These are phyloP conservation scores for Botrytis galanthina DNA, from an alignment of 2,329 filamentous ascomycete genomes.

Conservation along the genomic window DNA sequence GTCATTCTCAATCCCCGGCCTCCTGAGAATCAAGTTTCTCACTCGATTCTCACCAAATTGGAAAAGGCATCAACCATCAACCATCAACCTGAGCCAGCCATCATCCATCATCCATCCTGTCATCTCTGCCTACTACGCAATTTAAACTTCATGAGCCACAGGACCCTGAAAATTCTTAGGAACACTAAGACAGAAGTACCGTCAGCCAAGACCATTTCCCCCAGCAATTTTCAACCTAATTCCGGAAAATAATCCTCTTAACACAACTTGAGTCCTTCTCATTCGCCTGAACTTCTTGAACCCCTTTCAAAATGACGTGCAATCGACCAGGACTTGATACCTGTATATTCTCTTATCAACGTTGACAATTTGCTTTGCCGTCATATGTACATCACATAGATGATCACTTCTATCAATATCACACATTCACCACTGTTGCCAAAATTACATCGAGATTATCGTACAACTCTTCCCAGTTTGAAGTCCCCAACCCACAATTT, in stretches of 20 bases:
- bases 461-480: constrained; percentile 10
- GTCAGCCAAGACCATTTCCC: constrained; percentile 13
- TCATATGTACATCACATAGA: constrained; percentile 9
- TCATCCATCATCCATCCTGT: not conserved
- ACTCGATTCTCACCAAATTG: not conserved
- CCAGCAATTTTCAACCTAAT: not conserved
- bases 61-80: not conserved
- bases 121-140: not conserved
- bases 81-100: no score
- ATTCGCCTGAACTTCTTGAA: not conserved
- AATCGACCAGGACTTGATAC: not conserved
- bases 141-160: not conserved
- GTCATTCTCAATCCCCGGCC: not conserved
- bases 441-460: not conserved
- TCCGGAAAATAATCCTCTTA: not conserved
- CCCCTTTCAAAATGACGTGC: not conserved
- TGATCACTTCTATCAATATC: not conserved
- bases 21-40: constrained; percentile 3
- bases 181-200: not conserved
- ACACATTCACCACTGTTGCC: not conserved
- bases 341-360: not conserved
- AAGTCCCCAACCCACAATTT: not conserved
- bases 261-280: not conserved
- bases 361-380: not conserved
- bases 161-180: constrained; percentile 4